Base-by-base conservation (phyloP, 495 filamentous ascomycete species). In the Penicillium pancosmium region DNA sequence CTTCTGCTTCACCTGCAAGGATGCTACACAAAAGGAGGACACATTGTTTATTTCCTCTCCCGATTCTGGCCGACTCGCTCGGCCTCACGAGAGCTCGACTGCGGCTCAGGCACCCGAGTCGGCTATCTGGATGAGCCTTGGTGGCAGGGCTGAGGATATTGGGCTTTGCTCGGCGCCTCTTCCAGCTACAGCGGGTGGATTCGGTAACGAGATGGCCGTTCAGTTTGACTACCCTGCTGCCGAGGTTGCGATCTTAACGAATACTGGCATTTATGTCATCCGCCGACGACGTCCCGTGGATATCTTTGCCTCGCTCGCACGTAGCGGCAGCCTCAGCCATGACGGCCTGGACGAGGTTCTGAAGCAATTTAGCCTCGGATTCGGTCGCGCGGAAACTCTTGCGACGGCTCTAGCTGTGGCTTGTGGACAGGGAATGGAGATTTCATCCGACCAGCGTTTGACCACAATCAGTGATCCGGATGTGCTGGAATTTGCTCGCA, bases 361-460 rank as follows among this genome's bases (percentile, higher is more conserved):
- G 41, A 88, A 87, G 53, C 90, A 84, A 54, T 96, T 98, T 65
- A 88, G 91, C 55, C 80, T 83, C 35, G 81, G 83, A 4, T 97
- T 98, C 71, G 95, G 95, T 35, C 82, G 90, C 1, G 85, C 84
- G 2, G 94, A 99, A 69, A 91, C 88, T 0, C 85, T 91, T 60
- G 91, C 95, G 0, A 93, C 92, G 53, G 91, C 95, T 10, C 80
- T 99, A 19, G 95, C 95, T 9, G 94, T 98, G n/a, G 92, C 92
- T 13, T 99, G 94, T 69, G 92, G 93, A 12, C 91, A 96, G 69
- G 92, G 90, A 16, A 83, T 87, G 21, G 91, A 93, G 63, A 81
- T 92, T 46, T 84, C 86, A 0, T 80, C 86, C 0, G 89, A 91
- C 54, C 80, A 84, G 23, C 84, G 91, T 50, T 78, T 91, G 0